Base-by-base conservation (phyloP, 139 green algal genomes). In the Coelastrella sp. region DNA sequence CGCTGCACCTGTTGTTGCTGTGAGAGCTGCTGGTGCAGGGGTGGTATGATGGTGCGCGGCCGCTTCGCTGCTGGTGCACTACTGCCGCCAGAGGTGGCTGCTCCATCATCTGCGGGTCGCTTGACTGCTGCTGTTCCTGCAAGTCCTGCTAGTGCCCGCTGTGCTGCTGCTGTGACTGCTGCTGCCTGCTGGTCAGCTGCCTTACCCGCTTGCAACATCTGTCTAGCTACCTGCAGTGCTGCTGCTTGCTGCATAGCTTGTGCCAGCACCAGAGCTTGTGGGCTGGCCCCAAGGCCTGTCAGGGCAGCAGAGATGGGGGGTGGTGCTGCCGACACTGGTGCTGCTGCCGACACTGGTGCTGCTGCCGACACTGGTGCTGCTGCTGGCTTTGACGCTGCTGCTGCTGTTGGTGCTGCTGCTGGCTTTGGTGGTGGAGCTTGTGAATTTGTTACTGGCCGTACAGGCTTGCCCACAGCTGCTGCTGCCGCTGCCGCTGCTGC, bases 21-120 rank as follows among this genome's bases (percentile, higher is more conserved):
- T 15, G 1, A 61, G 1, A 15, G 57, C 65, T 73, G 61, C 85
- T 60, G 73, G n/a, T 24, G 57, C 73, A 70, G 5, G 7, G 22
- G 11, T 20, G 27, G 81, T 27, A 19, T 72, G 25, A 65, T 70
- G 12, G 59, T 86, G n/a, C 81, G 81, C 19, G 58, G 57, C 59
- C 81, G 59, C 63, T 87, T 86, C 58, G 65, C 65, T 58, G 84
- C 65, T 58, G 84, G 35, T 89, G 84, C 84, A 82, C 73, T 59
- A 57, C 56, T 82, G 17, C 85, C 72, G 63, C 58, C 65, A 19
- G 59, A 15, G 27, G 6, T 56, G 57, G 59, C 85, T 27, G 85
- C 70, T 72, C 20, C 56, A 68, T 68, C 84, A 17, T 74, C 10
- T 60, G 72, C 85, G 35, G 66, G 85, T 20, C 72, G 68, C n/a